Conservation (phyloP, 225 moss, liverwort and hornwort genomes). For the Takakia lepidozioides region DNA sequence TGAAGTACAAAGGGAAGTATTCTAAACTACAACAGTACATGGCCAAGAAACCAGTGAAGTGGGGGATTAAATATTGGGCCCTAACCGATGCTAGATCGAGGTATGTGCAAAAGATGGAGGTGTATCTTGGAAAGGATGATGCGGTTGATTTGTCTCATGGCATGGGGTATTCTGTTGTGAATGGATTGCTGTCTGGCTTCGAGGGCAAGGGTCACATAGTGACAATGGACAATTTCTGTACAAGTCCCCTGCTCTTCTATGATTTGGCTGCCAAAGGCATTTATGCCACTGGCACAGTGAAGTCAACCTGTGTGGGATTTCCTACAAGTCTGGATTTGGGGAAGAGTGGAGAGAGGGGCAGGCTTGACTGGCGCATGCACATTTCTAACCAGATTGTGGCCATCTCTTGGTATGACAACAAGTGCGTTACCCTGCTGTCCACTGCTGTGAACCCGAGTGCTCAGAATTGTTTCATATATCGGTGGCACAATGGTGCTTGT, state of each 20-base stretch:
- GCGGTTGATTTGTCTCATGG: background rate
- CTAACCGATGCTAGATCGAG: background rate
- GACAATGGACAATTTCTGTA: slow-evolving; percentile 1
- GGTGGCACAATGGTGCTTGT: background rate
- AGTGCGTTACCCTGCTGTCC: background rate
- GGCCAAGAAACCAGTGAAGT: background rate
- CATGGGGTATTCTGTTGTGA: background rate
- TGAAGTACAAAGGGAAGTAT: no score
- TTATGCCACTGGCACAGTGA: background rate
- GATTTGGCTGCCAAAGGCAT: no score
- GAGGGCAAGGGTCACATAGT: background rate
- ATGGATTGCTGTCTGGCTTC: background rate
- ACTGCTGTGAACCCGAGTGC: background rate
- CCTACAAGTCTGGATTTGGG: background rate
- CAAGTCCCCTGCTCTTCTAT: background rate
- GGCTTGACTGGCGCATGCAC: background rate
- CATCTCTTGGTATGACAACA: background rate
- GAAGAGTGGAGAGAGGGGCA: no score
- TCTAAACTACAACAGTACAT: no score
- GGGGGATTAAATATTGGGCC: background rate
- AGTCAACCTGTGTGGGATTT: background rate
- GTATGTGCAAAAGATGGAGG: background rate
- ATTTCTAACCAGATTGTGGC: background rate
- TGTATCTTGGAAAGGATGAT: no score
- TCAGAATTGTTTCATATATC: background rate